These are phyloP conservation scores for Cytospora leucostoma DNA, from an alignment of 2,329 filamentous ascomycete genomes.

Conservation along the genomic window DNA sequence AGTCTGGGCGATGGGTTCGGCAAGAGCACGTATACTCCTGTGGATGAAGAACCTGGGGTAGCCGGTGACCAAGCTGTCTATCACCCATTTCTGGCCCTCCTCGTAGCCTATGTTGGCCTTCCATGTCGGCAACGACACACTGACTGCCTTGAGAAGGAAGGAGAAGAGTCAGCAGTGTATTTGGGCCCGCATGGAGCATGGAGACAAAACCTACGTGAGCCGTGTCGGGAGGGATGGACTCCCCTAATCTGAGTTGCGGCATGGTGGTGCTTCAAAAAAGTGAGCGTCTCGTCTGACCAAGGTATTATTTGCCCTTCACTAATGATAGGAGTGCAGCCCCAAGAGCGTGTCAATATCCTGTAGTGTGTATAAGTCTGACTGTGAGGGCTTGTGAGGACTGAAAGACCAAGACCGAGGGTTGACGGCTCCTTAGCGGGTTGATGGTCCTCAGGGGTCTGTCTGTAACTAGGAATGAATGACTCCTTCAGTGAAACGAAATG, in stretches of 20 bases:
- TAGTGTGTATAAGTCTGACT: background rate
- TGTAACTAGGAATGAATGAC: background rate
- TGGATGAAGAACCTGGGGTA: slow-evolving; percentile 97
- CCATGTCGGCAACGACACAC: slow-evolving; percentile 95
- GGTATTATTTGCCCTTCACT: background rate
- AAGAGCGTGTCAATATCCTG: background rate
- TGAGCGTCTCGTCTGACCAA: background rate
- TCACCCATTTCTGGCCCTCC: slow-evolving; percentile 85
- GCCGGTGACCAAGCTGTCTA: slow-evolving; percentile 81
- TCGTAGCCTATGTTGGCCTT: slow-evolving; percentile 88
- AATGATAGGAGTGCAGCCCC: background rate
- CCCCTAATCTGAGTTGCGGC: slow-evolving; percentile 59
- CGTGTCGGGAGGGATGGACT: slow-evolving; percentile 75
- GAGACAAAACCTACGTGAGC: slow-evolving; percentile 64
- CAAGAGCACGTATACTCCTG: slow-evolving; percentile 75
- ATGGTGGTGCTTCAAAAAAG: slow-evolving; percentile 35
- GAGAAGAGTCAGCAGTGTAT: slow-evolving; percentile 4
- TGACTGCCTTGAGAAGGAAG: slow-evolving; percentile 72
- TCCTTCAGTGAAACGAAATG: background rate
- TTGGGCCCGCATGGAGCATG: background rate
- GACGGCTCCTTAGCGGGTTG: background rate
- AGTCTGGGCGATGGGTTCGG: slow-evolving; percentile 63
- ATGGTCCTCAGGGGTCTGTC: background rate
- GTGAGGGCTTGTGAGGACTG: background rate
- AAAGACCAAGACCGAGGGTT: background rate